Evolutionary conservation across 345 rosid genomes (phyloP), one percentile per base, ranked within the genome.

Genomic region (Acer campestre): DNA sequence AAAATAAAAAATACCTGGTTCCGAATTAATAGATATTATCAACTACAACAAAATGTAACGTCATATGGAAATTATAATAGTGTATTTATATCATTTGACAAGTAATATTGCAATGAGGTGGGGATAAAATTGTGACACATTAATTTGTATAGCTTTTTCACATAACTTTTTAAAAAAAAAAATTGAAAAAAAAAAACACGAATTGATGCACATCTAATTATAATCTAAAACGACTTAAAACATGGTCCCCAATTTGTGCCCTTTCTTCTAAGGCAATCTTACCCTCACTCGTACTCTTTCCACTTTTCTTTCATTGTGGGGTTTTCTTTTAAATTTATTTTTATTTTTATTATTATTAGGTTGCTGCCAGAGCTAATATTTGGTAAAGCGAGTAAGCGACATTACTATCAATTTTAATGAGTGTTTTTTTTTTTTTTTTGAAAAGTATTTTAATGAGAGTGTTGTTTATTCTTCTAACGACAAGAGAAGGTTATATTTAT

Each of bases 211-310:
- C 58, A 65, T 66, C 75, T 48, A n/a, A 18, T 56, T n/a, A 56
- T 59, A 59, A 59, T n/a, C 63, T 18, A 20, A 59, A 68, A 75
- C 17, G 4, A 49, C 10, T 27, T 23, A 1, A 44, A 74, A 73
- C 7, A 67, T 79, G 83, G 86, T 77, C 83, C 84, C 82, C 78
- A 61, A 51, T 25, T 59, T 13, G 48, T 75, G 78, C 83, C 82
- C 82, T 71, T 7, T 10, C 82, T 79, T 78, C 67, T 16, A 62
- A 75, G 83, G 83, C 65, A 81, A 80, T 56, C 77, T 75, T 59
- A 48, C 13, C 55, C 59, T 68, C 14, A 1, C 59, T 68, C 14
- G 0, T 11, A 12, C 75, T 67, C 75, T 67, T 64, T 74, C 83
- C 9, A 40, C 18, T 71, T 77, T 27, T 56, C 59, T 59, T 3